Base-by-base conservation (phyloP, 2,329 filamentous ascomycete species). In the Colletotrichum abscissum region DNA sequence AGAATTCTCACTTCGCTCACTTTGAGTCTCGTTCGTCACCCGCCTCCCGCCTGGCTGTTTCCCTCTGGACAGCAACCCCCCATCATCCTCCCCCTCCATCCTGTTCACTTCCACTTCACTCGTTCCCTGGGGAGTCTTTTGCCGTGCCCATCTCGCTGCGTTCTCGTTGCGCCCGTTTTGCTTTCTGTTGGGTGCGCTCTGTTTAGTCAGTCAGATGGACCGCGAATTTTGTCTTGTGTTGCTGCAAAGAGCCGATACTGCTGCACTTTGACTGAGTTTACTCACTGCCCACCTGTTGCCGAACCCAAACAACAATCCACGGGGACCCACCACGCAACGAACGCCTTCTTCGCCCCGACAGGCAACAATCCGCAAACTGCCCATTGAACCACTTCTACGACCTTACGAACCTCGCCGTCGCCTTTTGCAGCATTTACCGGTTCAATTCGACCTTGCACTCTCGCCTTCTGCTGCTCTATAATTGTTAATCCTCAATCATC, bases 271-370 rank as follows among this genome's bases (percentile, higher is more conserved):
- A 33, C n/a, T 49, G 49, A 59, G 33, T 55, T 59, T 35, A 28
- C 42, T 69, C 22, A 12, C 22, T 62, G 14, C 58, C 16, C 42
- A 38, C 58, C n/a, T 54, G 49, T 65, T 35, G 42, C 26, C 60
- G 63, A 70, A 65, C 67, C 71, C 67, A 73, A 73, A 73, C 67
- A 73, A 66, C 49, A 49, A 52, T 38, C 52, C 52, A 24, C 52
- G 52, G 59, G 56, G 67, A 71, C 71, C 71, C 71, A 71, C 71
- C 49, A 52, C 67, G 22, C 33, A 73, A 69, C 64, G 64, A 65
- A 58, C 69, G 67, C 46, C 63, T 71, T 73, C 46, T 30, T 57
- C 62, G 22, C 64, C 49, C 64, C 19, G 63, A 71, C 63, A 62
- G 69, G 64, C 63, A 49, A 38, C 42, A 57, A 72, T 62, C 46